Evolutionary conservation across 106 monocot species (phyloP), one percentile per base, ranked within the genome.

Genomic region (Allium fistulosum): DNA sequence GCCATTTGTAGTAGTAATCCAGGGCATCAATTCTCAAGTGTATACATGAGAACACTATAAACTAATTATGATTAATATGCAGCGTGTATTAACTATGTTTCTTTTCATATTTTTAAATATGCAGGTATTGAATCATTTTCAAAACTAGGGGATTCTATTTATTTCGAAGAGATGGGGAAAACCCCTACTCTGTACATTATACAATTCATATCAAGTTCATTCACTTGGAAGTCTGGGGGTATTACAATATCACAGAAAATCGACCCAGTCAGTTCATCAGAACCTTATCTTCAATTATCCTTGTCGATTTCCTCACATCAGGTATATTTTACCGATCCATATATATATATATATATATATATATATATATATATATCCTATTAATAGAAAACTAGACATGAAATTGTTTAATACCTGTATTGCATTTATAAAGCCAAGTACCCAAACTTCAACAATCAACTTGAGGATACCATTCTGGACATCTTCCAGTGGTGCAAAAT

Each of bases 111-210:
- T 37, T 2, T 37, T 37, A 37, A 37, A 3, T 70, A 53, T 76
- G 16, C 72, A 92, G 91, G 80, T 52, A 87, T 87, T 55, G 91
- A 92, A 66, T 92, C 91, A 37, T 92, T 92, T 59, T 92, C 91
- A 52, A 92, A 92, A 53, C 69, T 92, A 37, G 91, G 91, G 65
- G 87, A 92, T 69, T 92, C 91, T n/a, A 92, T 92, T 60, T 92
- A 87, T 72, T 92, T 92, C 26, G 91, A 92, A 82, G 79, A 84
- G 56, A 75, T 80, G 64, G 85, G 82, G 55, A 76, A 65, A 58
- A 62, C 63, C 60, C 82, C 79, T 0, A 72, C 72, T 22, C 82
- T 92, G n/a, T 82, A 87, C 68, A 80, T 92, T 67, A 80, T 84
- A 28, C 91, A 92, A 56, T 92, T 64, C 56, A 87, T 92, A 80